Evolutionary conservation across 2,329 filamentous ascomycete species (phyloP), one percentile per base, ranked within the genome.

Genomic region (Podosphaera aphanis): DNA sequence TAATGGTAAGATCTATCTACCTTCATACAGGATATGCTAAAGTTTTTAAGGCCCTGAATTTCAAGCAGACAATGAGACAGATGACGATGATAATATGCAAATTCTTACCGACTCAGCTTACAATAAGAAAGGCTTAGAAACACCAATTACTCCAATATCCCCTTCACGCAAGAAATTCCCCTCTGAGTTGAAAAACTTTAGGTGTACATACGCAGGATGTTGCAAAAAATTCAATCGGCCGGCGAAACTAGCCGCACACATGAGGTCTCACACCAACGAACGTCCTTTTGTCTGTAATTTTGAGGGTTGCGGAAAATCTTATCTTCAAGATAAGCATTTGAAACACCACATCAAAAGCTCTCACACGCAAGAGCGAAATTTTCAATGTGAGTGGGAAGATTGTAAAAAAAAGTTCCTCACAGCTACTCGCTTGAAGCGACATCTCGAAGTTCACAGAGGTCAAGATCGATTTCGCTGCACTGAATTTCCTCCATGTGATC

Each of bases 151-250:
- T 2, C 66, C 69, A 6, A 58, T 64, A 46, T 71, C 69, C 2
- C 68, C 71, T 15, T 49, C 64, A 11, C 52, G 52, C 43, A 55
- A 63, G 48, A 73, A 69, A 48, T 75, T 73, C 49, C 78, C 77
- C 2, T 82, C 77, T 37, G 82, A 74, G 58, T 68, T 75, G 48
- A 93, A 92, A 65, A 85, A 74, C 4, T 77, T 85, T 51, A 65
- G 67, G 46, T 94, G 88, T 62, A 75, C 79, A 0, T 78, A 74
- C 59, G 71, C 77, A 10, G 73, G 69, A 51, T 95, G 88, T 59
- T 63, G 66, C 48, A 92, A 92, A 63, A 76, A 78, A 5, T 95
- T 90, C 66, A 93, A 93, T 60, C 77, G 88, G 2, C 85, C 84
- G 0, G 80, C 80, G 29, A 75, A 83, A 23, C 69, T 94, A 3